Conservation (phyloP, 192 early-diverging fungal species). For the Backusella mclennaniae region DNA sequence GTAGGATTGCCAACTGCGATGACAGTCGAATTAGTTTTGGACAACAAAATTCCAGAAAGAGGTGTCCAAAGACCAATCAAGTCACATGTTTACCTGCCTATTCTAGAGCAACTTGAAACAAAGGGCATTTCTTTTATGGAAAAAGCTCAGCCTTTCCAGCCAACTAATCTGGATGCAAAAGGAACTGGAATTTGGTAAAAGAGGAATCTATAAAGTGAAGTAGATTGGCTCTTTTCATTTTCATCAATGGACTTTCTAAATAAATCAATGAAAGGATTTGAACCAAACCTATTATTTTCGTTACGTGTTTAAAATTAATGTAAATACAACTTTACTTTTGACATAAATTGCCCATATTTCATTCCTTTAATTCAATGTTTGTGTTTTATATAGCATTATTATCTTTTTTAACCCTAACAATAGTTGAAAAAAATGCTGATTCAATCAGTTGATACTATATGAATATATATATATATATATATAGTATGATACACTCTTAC, state of each 20-base stretch:
- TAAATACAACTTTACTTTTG: not conserved
- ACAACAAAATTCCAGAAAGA: conserved; percentile 48
- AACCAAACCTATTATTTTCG: not conserved
- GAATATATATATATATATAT: too few species aligned
- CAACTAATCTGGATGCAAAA: conserved; percentile 11
- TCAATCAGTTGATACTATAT: too few species aligned
- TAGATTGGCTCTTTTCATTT: not conserved
- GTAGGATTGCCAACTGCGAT: conserved; percentile 81
- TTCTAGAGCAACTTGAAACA: conserved; percentile 60
- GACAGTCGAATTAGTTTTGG: conserved; percentile 66
- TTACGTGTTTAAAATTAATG: not conserved
- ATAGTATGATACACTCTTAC: too few species aligned
- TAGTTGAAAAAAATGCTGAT: too few species aligned
- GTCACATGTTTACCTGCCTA: conserved; percentile 69
- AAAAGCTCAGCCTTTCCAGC: conserved; percentile 16
- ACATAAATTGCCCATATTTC: not conserved
- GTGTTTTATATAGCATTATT: too few species aligned
- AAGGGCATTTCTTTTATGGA: conserved; percentile 69
- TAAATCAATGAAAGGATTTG: not conserved
- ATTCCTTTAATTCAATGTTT: too few species aligned
- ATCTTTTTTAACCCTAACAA: too few species aligned
- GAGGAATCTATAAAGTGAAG: not conserved
- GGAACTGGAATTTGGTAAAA: conserved; percentile 31
- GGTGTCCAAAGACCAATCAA: conserved; percentile 69
- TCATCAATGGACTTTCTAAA: not conserved